Base-by-base conservation (phyloP, 257 asterid species). In the Galeopsis tetrahit region DNA sequence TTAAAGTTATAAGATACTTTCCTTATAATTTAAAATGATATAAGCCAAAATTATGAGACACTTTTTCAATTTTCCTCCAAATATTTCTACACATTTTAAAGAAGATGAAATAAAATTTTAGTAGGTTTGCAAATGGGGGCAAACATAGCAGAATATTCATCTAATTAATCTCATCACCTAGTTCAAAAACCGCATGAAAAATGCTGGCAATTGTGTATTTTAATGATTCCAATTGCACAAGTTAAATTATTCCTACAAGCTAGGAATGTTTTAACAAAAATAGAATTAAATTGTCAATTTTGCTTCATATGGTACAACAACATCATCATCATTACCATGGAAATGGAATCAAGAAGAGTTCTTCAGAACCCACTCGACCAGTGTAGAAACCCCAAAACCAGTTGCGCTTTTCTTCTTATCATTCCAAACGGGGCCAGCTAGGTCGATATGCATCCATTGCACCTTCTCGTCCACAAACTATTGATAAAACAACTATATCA, bases 391-490 rank as follows among this genome's bases (percentile, higher is more conserved):
- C 58, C 96, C 98, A 34, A 91, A 94, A 33, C 98, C 97, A 1
- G 98, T 91, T 1, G 96, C 97, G 3, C 59, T 63, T 75, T 94
- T 94, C 88, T 88, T 89, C 78, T 89, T 87, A 0, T 89, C 92
- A 10, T 75, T 87, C 98, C 96, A 90, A 33, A 94, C 98, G 3
- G 98, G 99, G 7, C 96, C 99, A 49, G 97, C 96, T 78, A 94
- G 73, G 88, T 94, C 99, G 8, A 94, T 88, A 55, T 94, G 99
- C 99, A 94, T 82, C 99, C 99, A 94, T 21, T 88, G 89, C 62
- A 91, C 99, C 82, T 91, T 94, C 87, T 91, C 99, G 49, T 91
- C 90, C 21, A 94, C 99, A 87, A 94, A 94, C 98, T 91, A 88
- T 83, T 71, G 15, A 43, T 6, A 6, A 48, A 56, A 66, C 43